These are phyloP conservation scores for Aciculosporium take DNA, from an alignment of 2,329 filamentous ascomycete genomes.

Conservation along the genomic window DNA sequence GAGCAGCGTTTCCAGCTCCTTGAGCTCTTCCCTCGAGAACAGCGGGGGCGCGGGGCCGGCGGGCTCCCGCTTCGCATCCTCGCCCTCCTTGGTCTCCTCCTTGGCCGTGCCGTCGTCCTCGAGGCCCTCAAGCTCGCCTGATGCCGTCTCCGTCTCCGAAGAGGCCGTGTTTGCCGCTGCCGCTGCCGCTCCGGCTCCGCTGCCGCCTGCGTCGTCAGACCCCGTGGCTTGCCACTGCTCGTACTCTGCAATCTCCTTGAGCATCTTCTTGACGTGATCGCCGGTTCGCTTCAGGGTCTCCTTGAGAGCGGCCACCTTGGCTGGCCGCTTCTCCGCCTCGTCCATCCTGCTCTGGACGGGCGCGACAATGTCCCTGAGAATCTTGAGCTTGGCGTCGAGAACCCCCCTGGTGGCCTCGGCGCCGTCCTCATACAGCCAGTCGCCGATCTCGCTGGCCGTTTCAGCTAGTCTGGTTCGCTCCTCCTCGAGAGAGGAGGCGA, in stretches of 20 bases:
- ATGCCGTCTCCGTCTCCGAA: constrained; percentile 32
- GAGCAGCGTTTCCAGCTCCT: constrained; percentile 46
- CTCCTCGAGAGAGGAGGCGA: constrained; percentile 52
- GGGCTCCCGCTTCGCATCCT: constrained; percentile 31
- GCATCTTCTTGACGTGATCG: constrained; percentile 55
- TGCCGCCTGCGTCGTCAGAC: constrained; percentile 11
- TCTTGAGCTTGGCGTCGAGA: constrained; percentile 62
- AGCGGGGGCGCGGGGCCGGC: constrained; percentile 44
- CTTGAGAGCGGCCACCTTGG: constrained; percentile 51
- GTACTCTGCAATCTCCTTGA: constrained; percentile 54
- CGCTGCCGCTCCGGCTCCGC: constrained; percentile 30
- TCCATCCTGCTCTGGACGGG: constrained; percentile 64
- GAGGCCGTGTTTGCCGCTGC: constrained; percentile 33
- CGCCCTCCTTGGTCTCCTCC: constrained; percentile 23
- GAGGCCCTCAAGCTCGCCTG: constrained; percentile 54
- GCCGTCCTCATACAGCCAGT: constrained; percentile 87
- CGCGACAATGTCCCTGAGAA: constrained; percentile 60
- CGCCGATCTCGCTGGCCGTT: constrained; percentile 54
- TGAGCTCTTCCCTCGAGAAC: constrained; percentile 61
- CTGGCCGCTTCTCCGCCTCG: constrained; percentile 58
- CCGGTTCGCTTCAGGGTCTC: constrained; percentile 57
- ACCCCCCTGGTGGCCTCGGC: constrained; percentile 59
- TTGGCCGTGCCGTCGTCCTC: constrained; percentile 48
- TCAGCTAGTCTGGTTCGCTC: constrained; percentile 54
- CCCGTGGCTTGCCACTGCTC: constrained; percentile 45